Evolutionary conservation across 495 filamentous ascomycete genomes (phyloP).

Genomic region (Neohortaea acidophila): DNA sequence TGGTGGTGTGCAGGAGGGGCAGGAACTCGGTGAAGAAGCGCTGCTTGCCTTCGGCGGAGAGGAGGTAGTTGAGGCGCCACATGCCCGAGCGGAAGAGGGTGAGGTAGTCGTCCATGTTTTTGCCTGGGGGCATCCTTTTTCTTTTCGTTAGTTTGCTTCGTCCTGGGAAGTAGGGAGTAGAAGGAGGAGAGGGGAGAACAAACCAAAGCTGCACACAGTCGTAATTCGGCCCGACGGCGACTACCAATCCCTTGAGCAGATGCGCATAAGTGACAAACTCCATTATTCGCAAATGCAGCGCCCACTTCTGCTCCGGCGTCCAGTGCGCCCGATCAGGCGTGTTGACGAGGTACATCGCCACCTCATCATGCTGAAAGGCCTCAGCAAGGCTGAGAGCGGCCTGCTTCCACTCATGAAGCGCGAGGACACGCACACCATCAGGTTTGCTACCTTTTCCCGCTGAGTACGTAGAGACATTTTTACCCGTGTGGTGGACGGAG

Average conservation of each 20-base stretch:
- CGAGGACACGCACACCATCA: slow-evolving; percentile 39
- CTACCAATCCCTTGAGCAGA: slow-evolving; percentile 52
- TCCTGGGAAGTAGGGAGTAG: no score
- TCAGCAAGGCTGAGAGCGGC: slow-evolving; percentile 54
- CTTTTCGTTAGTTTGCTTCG: no score
- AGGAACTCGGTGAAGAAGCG: slow-evolving; percentile 67
- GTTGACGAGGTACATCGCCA: slow-evolving; percentile 55
- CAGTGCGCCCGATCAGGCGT: slow-evolving; percentile 45
- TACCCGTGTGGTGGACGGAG: slow-evolving; percentile 9
- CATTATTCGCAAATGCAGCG: slow-evolving; percentile 57
- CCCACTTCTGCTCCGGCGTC: slow-evolving; percentile 51
- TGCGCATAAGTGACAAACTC: slow-evolving; percentile 59
- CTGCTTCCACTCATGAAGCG: slow-evolving; percentile 46
- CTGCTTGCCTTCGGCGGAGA: slow-evolving; percentile 49
- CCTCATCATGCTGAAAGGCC: slow-evolving; percentile 63
- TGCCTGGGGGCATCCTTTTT: slow-evolving; percentile 58
- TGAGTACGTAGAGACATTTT: slow-evolving; percentile 16
- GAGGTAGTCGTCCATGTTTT: slow-evolving; percentile 53
- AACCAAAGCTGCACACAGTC: slow-evolving; percentile 68
- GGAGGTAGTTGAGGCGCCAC: slow-evolving; percentile 56
- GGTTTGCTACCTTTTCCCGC: slow-evolving; percentile 3
- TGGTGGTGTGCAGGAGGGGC: slow-evolving; percentile 59
- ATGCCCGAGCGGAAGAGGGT: slow-evolving; percentile 57
- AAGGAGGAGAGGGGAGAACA: no score
- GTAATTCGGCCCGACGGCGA: slow-evolving; percentile 55